phyloP scores from a whole-genome alignment of 345 rosid species.

The Citrus medica region DNA sequence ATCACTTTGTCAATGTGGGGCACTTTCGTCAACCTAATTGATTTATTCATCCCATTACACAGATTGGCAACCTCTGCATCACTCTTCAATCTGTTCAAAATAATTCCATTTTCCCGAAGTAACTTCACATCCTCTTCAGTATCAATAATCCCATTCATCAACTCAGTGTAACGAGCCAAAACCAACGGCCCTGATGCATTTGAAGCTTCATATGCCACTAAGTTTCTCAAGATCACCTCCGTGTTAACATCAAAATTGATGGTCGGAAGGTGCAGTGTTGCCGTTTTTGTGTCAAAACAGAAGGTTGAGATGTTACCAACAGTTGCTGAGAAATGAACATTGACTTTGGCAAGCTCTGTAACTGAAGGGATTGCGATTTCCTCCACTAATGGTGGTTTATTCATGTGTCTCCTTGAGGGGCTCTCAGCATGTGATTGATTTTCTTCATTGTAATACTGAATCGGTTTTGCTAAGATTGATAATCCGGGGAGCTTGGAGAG shows the following conservation, averaged over 20 bases:
- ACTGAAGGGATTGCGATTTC: constrained; percentile 79
- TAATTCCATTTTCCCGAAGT: constrained; percentile 62
- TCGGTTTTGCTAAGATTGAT: constrained; percentile 29
- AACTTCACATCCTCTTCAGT: constrained; percentile 56
- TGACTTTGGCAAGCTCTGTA: constrained; percentile 41
- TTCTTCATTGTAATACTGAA: constrained; percentile 21
- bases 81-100: constrained; percentile 58
- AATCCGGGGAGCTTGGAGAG: constrained; percentile 49
- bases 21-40: constrained; percentile 61
- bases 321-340: constrained; percentile 43
- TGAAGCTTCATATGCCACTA: constrained; percentile 74
- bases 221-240: constrained; percentile 58
- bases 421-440: constrained; percentile 8
- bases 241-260: constrained; percentile 59
- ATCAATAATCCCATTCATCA: constrained; percentile 79
- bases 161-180: constrained; percentile 62
- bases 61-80: constrained; percentile 66
- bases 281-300: constrained; percentile 37
- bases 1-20: constrained; percentile 56
- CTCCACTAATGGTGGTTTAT: constrained; percentile 54
- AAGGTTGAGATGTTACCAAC: constrained; percentile 18
- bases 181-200: constrained; percentile 26
- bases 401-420: background rate
- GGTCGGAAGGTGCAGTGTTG: constrained; percentile 46
- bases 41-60: constrained; percentile 86